These are phyloP conservation scores for Aspergillus unguis DNA, from an alignment of 2,329 filamentous ascomycete genomes.

Conservation along the genomic window DNA sequence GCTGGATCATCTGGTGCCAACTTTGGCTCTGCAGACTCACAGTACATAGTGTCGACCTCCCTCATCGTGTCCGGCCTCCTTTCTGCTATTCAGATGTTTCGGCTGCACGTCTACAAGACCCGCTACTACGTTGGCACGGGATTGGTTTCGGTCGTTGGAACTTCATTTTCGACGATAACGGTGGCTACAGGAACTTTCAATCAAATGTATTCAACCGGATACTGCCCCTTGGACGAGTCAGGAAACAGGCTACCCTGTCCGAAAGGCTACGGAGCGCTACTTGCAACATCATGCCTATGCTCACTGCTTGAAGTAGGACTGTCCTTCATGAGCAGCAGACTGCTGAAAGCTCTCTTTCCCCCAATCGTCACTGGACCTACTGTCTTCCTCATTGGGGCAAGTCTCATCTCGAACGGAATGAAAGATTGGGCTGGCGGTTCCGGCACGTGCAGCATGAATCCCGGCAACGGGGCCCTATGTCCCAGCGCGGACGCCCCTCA, in stretches of 20 bases:
- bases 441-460: constrained; percentile 44
- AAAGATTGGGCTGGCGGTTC: constrained; percentile 66
- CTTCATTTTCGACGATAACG: constrained; percentile 65
- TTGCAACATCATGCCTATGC: constrained; percentile 54
- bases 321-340: constrained; percentile 60
- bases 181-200: constrained; percentile 60
- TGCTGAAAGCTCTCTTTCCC: constrained; percentile 62
- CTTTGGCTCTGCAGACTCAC: constrained; percentile 51
- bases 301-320: constrained; percentile 59
- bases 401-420: constrained; percentile 61
- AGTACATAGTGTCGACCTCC: constrained; percentile 67
- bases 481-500: constrained; percentile 58
- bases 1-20: constrained; percentile 55
- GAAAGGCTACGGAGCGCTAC: constrained; percentile 62
- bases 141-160: constrained; percentile 65
- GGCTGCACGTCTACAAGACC: constrained; percentile 60
- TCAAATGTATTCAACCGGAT: constrained; percentile 64
- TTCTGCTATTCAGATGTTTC: constrained; percentile 63
- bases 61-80: constrained; percentile 66
- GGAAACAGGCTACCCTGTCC: constrained; percentile 62
- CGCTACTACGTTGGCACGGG: constrained; percentile 65
- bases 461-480: constrained; percentile 55
- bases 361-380: constrained; percentile 67
- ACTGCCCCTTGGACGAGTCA: constrained; percentile 55
- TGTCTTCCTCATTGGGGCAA: constrained; percentile 64